Conservation (phyloP, 108 stramenopile genomes). For the Nannochloropsis oceanica region DNA sequence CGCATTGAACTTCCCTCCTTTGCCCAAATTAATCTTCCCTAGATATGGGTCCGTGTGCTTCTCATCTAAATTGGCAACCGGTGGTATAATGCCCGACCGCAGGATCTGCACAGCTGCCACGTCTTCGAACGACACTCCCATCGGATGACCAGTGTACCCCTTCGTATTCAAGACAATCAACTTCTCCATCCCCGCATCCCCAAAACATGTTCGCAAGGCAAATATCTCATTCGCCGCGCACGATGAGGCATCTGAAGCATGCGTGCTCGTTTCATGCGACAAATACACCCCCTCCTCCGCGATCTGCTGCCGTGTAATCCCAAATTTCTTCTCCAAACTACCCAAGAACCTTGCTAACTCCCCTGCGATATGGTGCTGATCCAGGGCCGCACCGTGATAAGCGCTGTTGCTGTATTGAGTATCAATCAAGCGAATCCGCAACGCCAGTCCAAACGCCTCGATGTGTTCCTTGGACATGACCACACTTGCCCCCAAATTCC, state of each 20-base stretch:
- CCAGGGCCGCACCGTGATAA: conserved; percentile 85
- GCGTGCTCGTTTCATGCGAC: conserved; percentile 90
- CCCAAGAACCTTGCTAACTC: conserved; percentile 71
- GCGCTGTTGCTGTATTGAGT: conserved; percentile 87
- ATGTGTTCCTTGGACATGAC: conserved; percentile 18
- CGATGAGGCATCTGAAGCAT: conserved; percentile 66
- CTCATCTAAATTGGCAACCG: conserved; percentile 66
- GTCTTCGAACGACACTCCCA: conserved; percentile 94
- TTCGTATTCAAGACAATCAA: conserved; percentile 84
- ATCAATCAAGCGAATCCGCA: conserved; percentile 63
- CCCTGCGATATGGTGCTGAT: conserved; percentile 71
- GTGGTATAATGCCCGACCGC: conserved; percentile 59
- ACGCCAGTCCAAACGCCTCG: not conserved
- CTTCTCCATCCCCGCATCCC: conserved; percentile 62
- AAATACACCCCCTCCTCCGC: conserved; percentile 84
- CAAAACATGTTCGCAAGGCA: conserved; percentile 71
- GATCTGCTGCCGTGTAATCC: conserved; percentile 70
- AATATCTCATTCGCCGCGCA: conserved; percentile 84
- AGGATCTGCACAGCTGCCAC: conserved; percentile 78
- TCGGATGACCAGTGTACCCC: conserved; percentile 87
- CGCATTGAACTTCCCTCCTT: conserved; percentile 51
- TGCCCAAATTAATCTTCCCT: conserved; percentile 72
- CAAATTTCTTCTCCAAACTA: conserved; percentile 67
- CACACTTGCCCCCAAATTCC: not conserved
- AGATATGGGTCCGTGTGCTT: conserved; percentile 56